A percentile compares a stretch with the other conserved stretches of the same genome.
Conservation (phyloP, 1,139 yeast genomes). For the Geotrichum histeridarum region DNA sequence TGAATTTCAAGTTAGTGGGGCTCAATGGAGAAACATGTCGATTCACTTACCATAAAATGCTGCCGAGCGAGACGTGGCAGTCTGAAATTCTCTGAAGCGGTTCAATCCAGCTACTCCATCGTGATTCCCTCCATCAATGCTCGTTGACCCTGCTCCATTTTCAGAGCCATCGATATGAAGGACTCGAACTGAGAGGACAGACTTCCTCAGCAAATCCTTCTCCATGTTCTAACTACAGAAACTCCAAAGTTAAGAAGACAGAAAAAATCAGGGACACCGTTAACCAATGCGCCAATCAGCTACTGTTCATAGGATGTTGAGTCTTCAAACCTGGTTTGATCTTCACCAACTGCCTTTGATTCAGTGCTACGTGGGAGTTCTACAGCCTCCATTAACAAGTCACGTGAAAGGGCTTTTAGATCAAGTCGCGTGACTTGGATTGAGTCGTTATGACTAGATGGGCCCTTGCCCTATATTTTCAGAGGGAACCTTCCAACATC, state of each 20-base stretch:
- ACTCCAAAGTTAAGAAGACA: not conserved
- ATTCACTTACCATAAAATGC: slow-evolving; percentile 12
- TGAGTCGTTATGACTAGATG: not conserved
- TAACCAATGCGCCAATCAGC: too few relatives aligned
- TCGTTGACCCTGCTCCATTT: not conserved
- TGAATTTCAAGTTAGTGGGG: not conserved
- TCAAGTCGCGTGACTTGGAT: not conserved
- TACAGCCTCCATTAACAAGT: not conserved
- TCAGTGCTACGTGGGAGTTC: slow-evolving; percentile 1
- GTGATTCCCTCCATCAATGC: not conserved
- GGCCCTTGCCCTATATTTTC: slow-evolving; percentile 1
- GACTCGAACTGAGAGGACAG: slow-evolving; percentile 12
- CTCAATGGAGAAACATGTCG: not conserved
- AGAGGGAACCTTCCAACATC: not conserved
- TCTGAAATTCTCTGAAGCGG: slow-evolving; percentile 1
- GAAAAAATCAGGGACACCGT: too few relatives aligned
- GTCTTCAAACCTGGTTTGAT: not conserved
- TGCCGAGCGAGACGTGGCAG: slow-evolving; percentile 10
- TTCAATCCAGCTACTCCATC: not conserved
- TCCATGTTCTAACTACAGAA: slow-evolving; percentile 8
- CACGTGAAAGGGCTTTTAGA: not conserved
- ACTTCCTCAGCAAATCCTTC: slow-evolving; percentile 11
- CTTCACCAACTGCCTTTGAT: not conserved
- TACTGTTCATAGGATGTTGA: too few relatives aligned
- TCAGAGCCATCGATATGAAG: slow-evolving; percentile 12